These are phyloP conservation scores for Amanita polypyramis DNA, from an alignment of 768 basidiomycete genomes.

Conservation along the genomic window DNA sequence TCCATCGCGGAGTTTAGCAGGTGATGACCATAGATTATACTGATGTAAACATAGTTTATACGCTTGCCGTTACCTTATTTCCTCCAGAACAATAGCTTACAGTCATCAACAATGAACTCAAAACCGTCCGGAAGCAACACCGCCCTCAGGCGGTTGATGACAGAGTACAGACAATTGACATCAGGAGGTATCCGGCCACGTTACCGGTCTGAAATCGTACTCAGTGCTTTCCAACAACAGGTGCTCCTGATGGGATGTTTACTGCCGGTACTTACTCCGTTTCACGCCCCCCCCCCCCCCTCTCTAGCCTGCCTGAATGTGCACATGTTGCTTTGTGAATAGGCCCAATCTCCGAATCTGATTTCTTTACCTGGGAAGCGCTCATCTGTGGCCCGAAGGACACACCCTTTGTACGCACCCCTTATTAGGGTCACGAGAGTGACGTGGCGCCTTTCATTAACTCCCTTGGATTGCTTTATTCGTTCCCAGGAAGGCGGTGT, in stretches of 20 bases:
- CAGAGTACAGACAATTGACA: conserved; percentile 82
- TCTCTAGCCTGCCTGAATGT: background rate
- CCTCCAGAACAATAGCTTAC: background rate
- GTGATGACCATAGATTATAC: background rate
- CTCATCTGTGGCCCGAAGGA: conserved; percentile 90
- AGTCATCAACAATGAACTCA: conserved; percentile 31
- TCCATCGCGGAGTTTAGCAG: background rate
- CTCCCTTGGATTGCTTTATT: conserved; percentile 7
- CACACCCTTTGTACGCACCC: conserved; percentile 73
- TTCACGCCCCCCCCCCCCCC: conserved; percentile 4
- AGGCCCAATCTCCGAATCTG: conserved; percentile 86
- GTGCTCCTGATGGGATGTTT: conserved; percentile 92
- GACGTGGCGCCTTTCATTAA: background rate
- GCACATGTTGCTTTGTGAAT: conserved; percentile 3
- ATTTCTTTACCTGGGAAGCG: conserved; percentile 96
- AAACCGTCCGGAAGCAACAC: conserved; percentile 50
- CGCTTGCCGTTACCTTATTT: background rate
- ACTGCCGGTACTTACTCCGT: conserved; percentile 53
- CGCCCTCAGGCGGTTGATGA: conserved; percentile 82
- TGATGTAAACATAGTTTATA: background rate
- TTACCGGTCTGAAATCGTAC: background rate
- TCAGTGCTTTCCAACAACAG: conserved; percentile 21
- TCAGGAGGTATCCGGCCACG: conserved; percentile 45
- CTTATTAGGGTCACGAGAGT: background rate
- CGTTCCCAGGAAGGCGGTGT: conserved; percentile 78